Evolutionary conservation across 2,329 filamentous ascomycete species (phyloP), one percentile per base, ranked within the genome.

Genomic region (Pseudogymnoascus sp.): DNA sequence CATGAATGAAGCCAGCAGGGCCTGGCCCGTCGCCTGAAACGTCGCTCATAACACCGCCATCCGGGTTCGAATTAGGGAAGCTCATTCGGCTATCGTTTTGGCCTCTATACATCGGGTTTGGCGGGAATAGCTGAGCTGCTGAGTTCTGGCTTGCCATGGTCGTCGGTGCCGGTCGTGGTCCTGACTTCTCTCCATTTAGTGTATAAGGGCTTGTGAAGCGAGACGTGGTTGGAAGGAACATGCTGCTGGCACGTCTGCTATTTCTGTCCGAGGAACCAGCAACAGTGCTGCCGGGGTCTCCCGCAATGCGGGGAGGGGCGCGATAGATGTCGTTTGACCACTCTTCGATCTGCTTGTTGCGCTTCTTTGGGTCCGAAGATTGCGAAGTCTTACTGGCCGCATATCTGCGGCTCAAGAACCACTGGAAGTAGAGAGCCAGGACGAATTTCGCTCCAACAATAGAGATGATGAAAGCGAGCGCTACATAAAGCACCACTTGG

Each of bases 251-350:
- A 68, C 93, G 88, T 79, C 93, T 96, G 82, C 83, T 91, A 63
- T 79, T 82, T 61, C 89, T 84, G 67, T 93, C 91, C 5, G 80
- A 78, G 12, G 83, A 80, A 9, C 81, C 82, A 16, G 77, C 76
- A 65, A 86, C 83, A 60, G 84, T 87, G 71, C 85, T 88, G 64
- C 85, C 84, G 43, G 88, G 79, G 70, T 96, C 86, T 16, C 86
- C 95, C 3, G 88, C 84, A 67, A 97, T 81, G 68, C 92, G 89
- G 62, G 89, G 87, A 23, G 92, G 91, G 3, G 93, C 90, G 46
- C 92, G 89, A 76, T 99, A 97, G 70, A 99, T 99, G 72, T 99
- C 95, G 68, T 97, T 91, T 12, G 88, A 89, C 95, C 95, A 99
- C 71, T 97, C 93, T 75, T 99, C 95, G 68, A 99, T 99, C 77